Conservation (phyloP, 371 early-diverging fungal species). For the Zopfochytrium polystomum region DNA sequence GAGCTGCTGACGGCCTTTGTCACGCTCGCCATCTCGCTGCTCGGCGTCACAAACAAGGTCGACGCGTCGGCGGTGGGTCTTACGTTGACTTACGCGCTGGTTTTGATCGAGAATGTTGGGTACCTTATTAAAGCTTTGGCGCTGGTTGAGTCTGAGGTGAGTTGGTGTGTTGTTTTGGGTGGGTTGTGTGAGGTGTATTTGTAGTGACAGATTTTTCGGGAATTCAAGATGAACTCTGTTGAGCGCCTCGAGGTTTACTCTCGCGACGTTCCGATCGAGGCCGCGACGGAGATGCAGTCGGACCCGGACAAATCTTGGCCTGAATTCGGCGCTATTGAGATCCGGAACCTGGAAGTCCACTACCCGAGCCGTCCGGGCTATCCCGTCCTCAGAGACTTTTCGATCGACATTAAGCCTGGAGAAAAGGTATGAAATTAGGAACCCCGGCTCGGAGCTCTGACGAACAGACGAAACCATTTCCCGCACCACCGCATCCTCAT, state of each 20-base stretch:
- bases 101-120: background rate
- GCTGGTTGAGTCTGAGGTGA: constrained; percentile 59
- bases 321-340: constrained; percentile 14
- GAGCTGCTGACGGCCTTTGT: background rate
- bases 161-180: no score
- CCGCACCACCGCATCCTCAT: constrained; percentile 76
- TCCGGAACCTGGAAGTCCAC: constrained; percentile 22
- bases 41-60: constrained; percentile 10
- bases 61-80: constrained; percentile 4
- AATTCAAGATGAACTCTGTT: constrained; percentile 19
- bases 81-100: background rate
- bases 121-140: constrained; percentile 50
- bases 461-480: constrained; percentile 75
- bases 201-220: background rate
- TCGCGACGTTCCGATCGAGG: constrained; percentile 17
- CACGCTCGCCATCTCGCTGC: no score
- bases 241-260: constrained; percentile 27
- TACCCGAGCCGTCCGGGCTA: constrained; percentile 25
- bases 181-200: background rate
- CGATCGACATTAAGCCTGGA: constrained; percentile 20
- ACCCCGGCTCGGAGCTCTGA: constrained; percentile 87
- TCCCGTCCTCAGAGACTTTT: constrained; percentile 26
- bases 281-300: constrained; percentile 22
- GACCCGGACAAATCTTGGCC: constrained; percentile 34
- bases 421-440: constrained; percentile 77